phyloP scores from a whole-genome alignment of 345 rosid species.

The thale cress (Arabidopsis thaliana) region DNA sequence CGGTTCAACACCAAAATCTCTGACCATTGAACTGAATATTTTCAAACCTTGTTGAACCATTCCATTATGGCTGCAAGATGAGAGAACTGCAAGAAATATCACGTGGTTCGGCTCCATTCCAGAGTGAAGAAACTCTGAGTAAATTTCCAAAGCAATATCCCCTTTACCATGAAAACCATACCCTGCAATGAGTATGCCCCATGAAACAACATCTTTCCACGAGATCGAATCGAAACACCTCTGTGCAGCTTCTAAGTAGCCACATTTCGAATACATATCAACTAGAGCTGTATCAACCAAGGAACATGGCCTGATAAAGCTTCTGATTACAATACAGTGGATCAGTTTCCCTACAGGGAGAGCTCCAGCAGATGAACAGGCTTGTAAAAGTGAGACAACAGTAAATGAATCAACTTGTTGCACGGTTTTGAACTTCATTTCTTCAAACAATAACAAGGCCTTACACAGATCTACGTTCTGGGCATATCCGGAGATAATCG shows the following conservation, averaged over 20 bases:
- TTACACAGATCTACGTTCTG: constrained; percentile 59
- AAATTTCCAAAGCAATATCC: constrained; percentile 60
- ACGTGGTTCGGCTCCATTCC: constrained; percentile 72
- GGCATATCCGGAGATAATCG: constrained; percentile 71
- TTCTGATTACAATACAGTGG: constrained; percentile 64
- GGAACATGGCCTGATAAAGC: constrained; percentile 52
- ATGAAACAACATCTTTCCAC: constrained; percentile 61
- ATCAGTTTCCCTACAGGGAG: constrained; percentile 66
- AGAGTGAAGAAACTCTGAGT: constrained; percentile 58
- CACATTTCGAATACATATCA: constrained; percentile 86
- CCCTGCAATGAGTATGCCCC: constrained; percentile 75
- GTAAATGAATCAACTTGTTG: constrained; percentile 70
- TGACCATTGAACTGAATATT: constrained; percentile 59
- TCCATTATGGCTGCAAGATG: constrained; percentile 83
- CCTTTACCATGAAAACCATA: constrained; percentile 87
- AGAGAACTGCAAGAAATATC: constrained; percentile 66
- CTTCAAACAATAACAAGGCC: constrained; percentile 56
- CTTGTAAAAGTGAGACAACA: constrained; percentile 70
- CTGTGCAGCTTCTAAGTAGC: constrained; percentile 62
- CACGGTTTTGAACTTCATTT: constrained; percentile 49
- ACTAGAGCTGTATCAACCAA: constrained; percentile 66
- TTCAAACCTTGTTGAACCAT: constrained; percentile 66
- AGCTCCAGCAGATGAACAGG: constrained; percentile 63
- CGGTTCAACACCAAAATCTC: constrained; percentile 55
- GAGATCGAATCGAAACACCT: constrained; percentile 64